These are phyloP conservation scores for Aureobasidium sp. DNA, from an alignment of 2,329 filamentous ascomycete species.

Conservation along the genomic window DNA sequence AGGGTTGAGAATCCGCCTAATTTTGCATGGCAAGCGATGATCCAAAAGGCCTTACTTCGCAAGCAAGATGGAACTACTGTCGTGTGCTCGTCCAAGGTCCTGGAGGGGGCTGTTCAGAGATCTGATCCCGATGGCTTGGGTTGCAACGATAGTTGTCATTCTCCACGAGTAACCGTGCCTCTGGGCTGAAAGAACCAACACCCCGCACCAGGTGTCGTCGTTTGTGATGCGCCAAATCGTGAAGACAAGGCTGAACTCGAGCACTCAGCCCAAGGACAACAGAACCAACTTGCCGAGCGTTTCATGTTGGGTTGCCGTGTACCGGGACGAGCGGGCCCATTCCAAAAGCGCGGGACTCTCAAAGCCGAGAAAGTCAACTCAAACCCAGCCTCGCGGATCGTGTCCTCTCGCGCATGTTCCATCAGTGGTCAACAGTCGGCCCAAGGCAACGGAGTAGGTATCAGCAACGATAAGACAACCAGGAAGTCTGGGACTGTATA, in stretches of 20 bases:
- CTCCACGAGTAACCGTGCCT: not conserved
- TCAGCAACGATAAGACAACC: not conserved
- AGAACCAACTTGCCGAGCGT: slow-evolving; percentile 6
- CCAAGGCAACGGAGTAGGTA: not conserved
- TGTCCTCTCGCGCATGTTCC: not conserved
- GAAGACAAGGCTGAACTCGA: not conserved
- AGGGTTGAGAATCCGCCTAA: not conserved
- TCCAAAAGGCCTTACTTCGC: not conserved
- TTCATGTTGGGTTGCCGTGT: slow-evolving; percentile 10
- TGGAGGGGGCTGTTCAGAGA: not conserved
- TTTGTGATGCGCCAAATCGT: not conserved
- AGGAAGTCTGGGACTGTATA: not conserved
- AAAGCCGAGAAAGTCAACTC: slow-evolving; percentile 7
- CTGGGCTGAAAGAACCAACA: not conserved
- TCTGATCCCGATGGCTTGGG: not conserved
- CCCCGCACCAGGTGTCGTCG: not conserved
- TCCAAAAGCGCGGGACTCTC: not conserved
- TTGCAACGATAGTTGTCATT: not conserved
- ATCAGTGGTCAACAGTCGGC: not conserved
- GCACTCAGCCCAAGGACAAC: not conserved
- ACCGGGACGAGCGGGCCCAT: slow-evolving; percentile 4
- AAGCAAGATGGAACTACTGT: not conserved
- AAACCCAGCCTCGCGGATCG: slow-evolving; percentile 1
- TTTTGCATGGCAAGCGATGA: not conserved
- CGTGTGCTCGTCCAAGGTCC: not conserved